Percentiles rank a stretch among this genome's conserved stretches.
phyloP scores from a whole-genome alignment of 768 basidiomycete species.

The Lentinula aciculospora region DNA sequence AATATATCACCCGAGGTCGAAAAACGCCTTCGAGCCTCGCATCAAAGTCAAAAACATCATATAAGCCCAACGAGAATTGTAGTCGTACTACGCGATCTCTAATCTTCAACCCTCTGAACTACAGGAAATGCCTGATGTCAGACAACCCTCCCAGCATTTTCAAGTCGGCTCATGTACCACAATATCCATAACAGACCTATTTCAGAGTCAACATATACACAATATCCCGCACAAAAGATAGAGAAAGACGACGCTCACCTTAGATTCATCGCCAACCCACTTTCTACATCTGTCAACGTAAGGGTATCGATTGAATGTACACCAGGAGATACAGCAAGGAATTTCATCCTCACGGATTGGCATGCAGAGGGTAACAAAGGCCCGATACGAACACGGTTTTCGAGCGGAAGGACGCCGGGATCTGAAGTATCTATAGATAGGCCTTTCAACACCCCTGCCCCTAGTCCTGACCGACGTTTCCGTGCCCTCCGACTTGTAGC shows the following conservation, averaged over 20 bases:
- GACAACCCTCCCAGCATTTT: too few relatives aligned
- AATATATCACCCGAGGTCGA: too few relatives aligned
- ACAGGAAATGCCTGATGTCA: too few relatives aligned
- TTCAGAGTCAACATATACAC: constrained; percentile 4
- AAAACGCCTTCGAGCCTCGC: too few relatives aligned
- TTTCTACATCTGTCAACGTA: constrained; percentile 70
- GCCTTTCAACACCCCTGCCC: neutral
- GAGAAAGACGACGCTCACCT: constrained; percentile 37
- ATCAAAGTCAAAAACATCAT: too few relatives aligned
- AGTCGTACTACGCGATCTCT: too few relatives aligned
- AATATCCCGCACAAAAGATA: neutral
- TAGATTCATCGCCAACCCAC: constrained; percentile 64
- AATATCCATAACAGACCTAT: constrained; percentile 69
- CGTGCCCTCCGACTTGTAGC: constrained; percentile 19
- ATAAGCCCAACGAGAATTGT: too few relatives aligned
- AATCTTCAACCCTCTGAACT: too few relatives aligned
- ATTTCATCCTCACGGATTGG: constrained; percentile 83
- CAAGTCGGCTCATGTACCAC: constrained; percentile 35
- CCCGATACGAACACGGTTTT: constrained; percentile 78
- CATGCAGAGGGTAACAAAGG: constrained; percentile 78
- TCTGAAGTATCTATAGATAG: constrained; percentile 14
- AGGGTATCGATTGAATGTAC: constrained; percentile 72
- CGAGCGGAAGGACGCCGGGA: constrained; percentile 69
- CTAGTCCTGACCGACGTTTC: constrained; percentile 22
- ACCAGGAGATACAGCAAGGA: constrained; percentile 74